These are phyloP conservation scores for Coccinonectria pachysandricola DNA, from an alignment of 2,329 filamentous ascomycete species.

Conservation along the genomic window DNA sequence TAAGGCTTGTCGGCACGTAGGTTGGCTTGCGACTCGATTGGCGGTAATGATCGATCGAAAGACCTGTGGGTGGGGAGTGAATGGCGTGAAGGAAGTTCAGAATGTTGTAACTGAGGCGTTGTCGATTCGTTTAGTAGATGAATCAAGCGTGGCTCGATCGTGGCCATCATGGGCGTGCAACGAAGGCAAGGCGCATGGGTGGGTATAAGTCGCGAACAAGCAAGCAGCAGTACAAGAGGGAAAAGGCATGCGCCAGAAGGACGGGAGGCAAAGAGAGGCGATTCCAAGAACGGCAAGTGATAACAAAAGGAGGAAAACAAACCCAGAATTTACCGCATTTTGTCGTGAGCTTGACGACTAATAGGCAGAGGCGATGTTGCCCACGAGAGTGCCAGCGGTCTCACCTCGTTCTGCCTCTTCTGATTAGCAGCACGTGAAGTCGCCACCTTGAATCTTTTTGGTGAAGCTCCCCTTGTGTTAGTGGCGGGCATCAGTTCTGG, in stretches of 20 bases:
- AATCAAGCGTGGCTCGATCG: constrained; percentile 58
- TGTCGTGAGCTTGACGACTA: constrained; percentile 8
- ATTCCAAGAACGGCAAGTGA: constrained; percentile 4
- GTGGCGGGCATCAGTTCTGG: too few species aligned
- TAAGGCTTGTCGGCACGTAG: constrained; percentile 31
- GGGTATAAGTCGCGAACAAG: constrained; percentile 15
- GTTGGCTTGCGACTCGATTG: constrained; percentile 40
- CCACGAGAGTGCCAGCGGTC: constrained; percentile 19
- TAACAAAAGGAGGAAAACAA: constrained; percentile 6
- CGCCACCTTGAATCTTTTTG: constrained; percentile 17
- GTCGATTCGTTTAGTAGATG: constrained; percentile 51
- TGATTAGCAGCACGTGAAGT: constrained; percentile 21
- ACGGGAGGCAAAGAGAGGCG: constrained; percentile 3
- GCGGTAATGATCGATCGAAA: constrained; percentile 36
- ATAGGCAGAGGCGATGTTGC: too few species aligned
- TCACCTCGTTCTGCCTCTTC: constrained; percentile 10
- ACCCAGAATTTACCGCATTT: too few species aligned
- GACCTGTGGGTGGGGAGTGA: constrained; percentile 32
- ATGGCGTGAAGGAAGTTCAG: constrained; percentile 46
- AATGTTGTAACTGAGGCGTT: constrained; percentile 35
- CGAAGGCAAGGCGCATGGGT: too few species aligned
- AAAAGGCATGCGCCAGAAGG: constrained; percentile 1
- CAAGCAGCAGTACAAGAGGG: constrained; percentile 5
- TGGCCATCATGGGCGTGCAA: constrained; percentile 43
- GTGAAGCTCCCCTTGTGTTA: constrained; percentile 8